Percentiles rank a stretch among this genome's conserved stretches.
These are phyloP conservation scores for Aristolochia contorta DNA, from an alignment of 164 flowering plant genomes.

Conservation along the genomic window DNA sequence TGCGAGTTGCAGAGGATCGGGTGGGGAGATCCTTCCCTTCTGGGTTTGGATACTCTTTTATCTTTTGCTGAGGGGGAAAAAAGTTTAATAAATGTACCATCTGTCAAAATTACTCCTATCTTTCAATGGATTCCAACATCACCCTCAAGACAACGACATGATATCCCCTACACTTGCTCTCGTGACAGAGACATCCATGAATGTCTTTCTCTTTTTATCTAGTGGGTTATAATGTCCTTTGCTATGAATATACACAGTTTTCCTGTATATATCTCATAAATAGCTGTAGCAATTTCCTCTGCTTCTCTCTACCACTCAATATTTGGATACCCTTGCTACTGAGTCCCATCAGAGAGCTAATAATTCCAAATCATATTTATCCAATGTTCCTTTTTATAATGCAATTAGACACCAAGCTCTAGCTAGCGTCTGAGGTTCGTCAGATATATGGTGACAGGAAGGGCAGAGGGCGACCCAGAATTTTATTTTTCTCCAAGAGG, in stretches of 20 bases:
- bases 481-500: not conserved
- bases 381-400: no score
- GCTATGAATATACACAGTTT: not conserved
- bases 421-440: no score
- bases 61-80: not conserved
- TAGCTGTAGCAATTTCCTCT: no score
- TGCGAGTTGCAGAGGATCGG: not conserved
- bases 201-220: not conserved
- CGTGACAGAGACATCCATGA: constrained; percentile 2
- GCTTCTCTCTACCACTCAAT: no score
- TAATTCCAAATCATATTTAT: no score
- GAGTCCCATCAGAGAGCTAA: no score
- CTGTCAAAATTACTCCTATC: constrained; percentile 5
- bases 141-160: constrained; percentile 3
- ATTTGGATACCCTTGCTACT: no score
- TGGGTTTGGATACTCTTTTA: not conserved
- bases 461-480: no score
- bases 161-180: not conserved
- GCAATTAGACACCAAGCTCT: no score
- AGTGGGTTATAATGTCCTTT: not conserved
- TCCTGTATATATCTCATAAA: no score
- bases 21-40: constrained; percentile 3
- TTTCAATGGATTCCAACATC: not conserved
- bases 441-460: no score
- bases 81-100: constrained; percentile 4